Evolutionary conservation across 1,139 yeast genomes (phyloP), one percentile per base, ranked within the genome.

Genomic region (Candida mesenterica): DNA sequence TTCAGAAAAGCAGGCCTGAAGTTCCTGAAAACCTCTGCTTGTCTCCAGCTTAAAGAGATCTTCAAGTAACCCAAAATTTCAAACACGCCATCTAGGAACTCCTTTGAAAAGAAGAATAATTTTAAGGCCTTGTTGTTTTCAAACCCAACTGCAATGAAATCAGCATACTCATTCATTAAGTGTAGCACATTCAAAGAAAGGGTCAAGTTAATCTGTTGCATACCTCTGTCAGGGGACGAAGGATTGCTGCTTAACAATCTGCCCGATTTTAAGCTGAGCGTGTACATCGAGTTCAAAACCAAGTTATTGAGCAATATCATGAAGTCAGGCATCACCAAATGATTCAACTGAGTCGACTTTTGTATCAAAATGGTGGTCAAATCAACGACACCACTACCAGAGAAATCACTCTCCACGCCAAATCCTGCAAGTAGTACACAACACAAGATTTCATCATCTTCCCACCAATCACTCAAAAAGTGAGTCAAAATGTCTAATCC

Each of bases 401-500:
- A 18, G 9, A 27, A 15, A 18, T 38, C 29, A 15, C 34, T 15
- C 34, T 66, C 65, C 7, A 62, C 43, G 2, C 72, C 77, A 52
- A 75, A 72, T 3, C 68, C 57, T 4, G 75, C 65, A 18, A 62
- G 43, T 41, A 68, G 66, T 3, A 75, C 47, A 5, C 57, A 41
- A 15, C 61, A 50, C 3, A 68, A 37, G 1, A 69, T 50, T 15
- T 52, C 57, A 32, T 66, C 70, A 40, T 68, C 65, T 18, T 52
- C 45, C 79, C 82, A 76, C 69, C 74, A 68, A 31, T 59, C 53
- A 33, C 62, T 57, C 24, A 78, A 50, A 26, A 62, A 62, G 38
- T 62, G 71, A 0, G 79, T 65, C 20, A 84, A 49, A 2, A 82
- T 65, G 18, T 68, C 70, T 14, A 79, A 55, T 0, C 92, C 92